Conservation (phyloP, 208 protist species). For the Strigomonas culicis region DNA sequence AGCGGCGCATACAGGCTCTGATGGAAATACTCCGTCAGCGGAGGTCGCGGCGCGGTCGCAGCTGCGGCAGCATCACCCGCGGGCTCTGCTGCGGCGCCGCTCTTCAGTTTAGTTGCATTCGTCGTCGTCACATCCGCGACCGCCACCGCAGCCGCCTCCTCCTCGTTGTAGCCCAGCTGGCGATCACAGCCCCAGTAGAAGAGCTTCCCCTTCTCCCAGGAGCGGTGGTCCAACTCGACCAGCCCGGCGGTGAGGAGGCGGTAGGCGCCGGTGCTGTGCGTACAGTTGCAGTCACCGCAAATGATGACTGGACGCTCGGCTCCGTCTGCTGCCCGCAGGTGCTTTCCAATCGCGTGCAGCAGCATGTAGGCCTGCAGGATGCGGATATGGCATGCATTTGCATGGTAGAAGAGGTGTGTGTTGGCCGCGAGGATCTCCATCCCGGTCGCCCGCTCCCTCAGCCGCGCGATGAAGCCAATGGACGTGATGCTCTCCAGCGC, state of each 20-base stretch:
- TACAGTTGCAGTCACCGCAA: constrained; percentile 90
- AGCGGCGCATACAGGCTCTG: constrained; percentile 36
- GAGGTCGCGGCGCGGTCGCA: not conserved
- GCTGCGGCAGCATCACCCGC: not conserved
- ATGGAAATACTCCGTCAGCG: constrained; percentile 39
- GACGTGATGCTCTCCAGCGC: constrained; percentile 61
- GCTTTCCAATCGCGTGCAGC: constrained; percentile 19
- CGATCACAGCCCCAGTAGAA: constrained; percentile 86
- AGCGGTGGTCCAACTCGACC: constrained; percentile 55
- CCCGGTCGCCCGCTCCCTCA: constrained; percentile 37
- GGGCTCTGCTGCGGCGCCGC: constrained; percentile 3
- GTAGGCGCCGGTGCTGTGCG: constrained; percentile 75
- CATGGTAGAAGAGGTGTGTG: constrained; percentile 92
- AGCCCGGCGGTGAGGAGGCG: constrained; percentile 71
- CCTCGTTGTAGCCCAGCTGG: constrained; percentile 53
- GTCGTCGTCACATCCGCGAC: not conserved
- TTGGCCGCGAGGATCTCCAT: constrained; percentile 75
- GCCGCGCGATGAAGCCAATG: constrained; percentile 34
- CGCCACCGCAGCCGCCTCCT: constrained; percentile 28
- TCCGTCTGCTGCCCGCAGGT: not conserved
- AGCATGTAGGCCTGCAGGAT: constrained; percentile 82
- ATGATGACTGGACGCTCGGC: constrained; percentile 37
- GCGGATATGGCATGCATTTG: constrained; percentile 88
- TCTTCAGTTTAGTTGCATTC: not conserved
- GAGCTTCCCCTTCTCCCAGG: constrained; percentile 81